A percentile compares a stretch with the other conserved stretches of the same genome.
Evolutionary conservation across 1,139 yeast genomes (phyloP).

Genomic region (Sugiyamaella xylanicola): DNA sequence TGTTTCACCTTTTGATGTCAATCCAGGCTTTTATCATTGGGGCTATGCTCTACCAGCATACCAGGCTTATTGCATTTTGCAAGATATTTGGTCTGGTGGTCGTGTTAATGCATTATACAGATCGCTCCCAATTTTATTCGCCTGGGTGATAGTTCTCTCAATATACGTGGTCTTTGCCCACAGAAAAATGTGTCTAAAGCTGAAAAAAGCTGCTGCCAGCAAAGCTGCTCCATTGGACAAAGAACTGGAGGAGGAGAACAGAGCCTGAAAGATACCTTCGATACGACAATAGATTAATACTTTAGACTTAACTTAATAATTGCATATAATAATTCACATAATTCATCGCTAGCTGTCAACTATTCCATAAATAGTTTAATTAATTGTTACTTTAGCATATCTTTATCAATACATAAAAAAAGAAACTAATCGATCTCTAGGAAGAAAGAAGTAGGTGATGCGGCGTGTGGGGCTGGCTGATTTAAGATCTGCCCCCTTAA

Average conservation of each 20-base stretch:
- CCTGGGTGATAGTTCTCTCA: slow-evolving; percentile 22
- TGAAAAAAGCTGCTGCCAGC: background rate
- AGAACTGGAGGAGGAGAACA: background rate
- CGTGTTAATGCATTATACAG: slow-evolving; percentile 50
- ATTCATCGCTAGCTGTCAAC: background rate
- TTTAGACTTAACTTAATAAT: no score
- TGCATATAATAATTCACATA: background rate
- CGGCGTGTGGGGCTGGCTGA: slow-evolving; percentile 12
- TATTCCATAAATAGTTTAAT: no score
- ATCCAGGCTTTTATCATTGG: slow-evolving; percentile 26
- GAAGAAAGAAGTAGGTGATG: no score
- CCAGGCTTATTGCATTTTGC: slow-evolving; percentile 61
- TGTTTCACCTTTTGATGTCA: slow-evolving; percentile 21
- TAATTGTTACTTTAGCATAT: no score
- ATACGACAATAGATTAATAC: no score
- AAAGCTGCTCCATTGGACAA: background rate
- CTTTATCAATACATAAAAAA: background rate
- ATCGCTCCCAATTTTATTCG: slow-evolving; percentile 27
- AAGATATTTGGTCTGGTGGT: slow-evolving; percentile 57
- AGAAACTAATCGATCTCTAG: no score
- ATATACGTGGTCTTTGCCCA: slow-evolving; percentile 10
- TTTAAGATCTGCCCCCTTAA: slow-evolving; percentile 5
- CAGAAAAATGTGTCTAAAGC: background rate
- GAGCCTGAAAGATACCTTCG: no score
- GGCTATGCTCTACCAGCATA: slow-evolving; percentile 33